phyloP scores from a whole-genome alignment of 1,284 basidiomycete genomes.

The Cryptococcus sp. region DNA sequence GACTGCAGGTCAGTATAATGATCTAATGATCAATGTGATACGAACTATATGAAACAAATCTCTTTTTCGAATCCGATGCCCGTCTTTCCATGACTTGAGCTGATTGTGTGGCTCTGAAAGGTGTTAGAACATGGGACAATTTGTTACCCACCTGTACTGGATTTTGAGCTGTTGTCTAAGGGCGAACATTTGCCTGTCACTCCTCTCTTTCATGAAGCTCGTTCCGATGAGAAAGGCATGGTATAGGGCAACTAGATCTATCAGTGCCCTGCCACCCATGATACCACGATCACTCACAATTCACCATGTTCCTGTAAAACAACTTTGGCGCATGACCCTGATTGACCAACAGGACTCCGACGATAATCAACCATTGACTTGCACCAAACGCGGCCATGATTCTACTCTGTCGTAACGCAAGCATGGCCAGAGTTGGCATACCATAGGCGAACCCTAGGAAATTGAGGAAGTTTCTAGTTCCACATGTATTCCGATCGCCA shows the following conservation, averaged over 20 bases:
- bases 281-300: slow-evolving; percentile 25
- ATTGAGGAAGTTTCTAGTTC: slow-evolving; percentile 27
- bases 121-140: not conserved
- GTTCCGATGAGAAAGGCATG: slow-evolving; percentile 43
- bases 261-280: not conserved
- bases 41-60: slow-evolving; percentile 75
- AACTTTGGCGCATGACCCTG: slow-evolving; percentile 48
- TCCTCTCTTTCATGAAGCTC: slow-evolving; percentile 49
- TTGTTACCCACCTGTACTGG: slow-evolving; percentile 47
- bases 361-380: slow-evolving; percentile 55
- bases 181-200: slow-evolving; percentile 59
- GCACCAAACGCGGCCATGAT: slow-evolving; percentile 62
- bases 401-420: slow-evolving; percentile 67
- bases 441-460: slow-evolving; percentile 51
- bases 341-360: slow-evolving; percentile 52
- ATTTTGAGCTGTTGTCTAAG: slow-evolving; percentile 68
- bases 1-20: slow-evolving; percentile 28
- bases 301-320: slow-evolving; percentile 38
- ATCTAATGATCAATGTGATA: slow-evolving; percentile 52
- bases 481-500: slow-evolving; percentile 17
- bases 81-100: slow-evolving; percentile 78
- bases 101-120: slow-evolving; percentile 61
- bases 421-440: slow-evolving; percentile 68
- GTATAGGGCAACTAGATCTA: slow-evolving; percentile 32
- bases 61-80: slow-evolving; percentile 68